Evolutionary conservation across 768 basidiomycete species (phyloP).

Genomic region (Royoungia palumana): DNA sequence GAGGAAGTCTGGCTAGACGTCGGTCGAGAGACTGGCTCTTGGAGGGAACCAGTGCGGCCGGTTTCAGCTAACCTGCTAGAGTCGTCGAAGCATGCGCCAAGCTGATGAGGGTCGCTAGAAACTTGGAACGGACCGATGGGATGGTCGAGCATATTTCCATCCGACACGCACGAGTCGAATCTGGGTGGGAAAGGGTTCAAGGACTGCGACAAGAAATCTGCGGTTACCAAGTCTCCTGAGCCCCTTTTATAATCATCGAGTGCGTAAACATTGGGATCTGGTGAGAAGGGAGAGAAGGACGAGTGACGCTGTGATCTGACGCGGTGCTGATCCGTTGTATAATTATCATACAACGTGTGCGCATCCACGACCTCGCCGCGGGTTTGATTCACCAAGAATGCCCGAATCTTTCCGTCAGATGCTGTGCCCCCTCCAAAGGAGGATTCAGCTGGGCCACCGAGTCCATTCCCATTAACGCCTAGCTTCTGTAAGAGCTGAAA

Average conservation of each 20-base stretch:
- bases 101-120: slow-evolving; percentile 44
- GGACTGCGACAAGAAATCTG: slow-evolving; percentile 46
- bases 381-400: slow-evolving; percentile 19
- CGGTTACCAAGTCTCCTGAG: slow-evolving; percentile 32
- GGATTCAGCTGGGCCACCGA: slow-evolving; percentile 8
- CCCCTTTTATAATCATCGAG: slow-evolving; percentile 36
- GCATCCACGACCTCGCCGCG: slow-evolving; percentile 12
- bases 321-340: slow-evolving; percentile 18
- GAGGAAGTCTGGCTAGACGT: slow-evolving; percentile 43
- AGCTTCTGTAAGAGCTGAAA: slow-evolving; percentile 59
- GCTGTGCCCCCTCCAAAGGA: slow-evolving; percentile 16
- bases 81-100: slow-evolving; percentile 43
- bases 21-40: slow-evolving; percentile 54
- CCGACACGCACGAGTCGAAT: slow-evolving; percentile 38
- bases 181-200: slow-evolving; percentile 51
- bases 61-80: slow-evolving; percentile 37
- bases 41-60: slow-evolving; percentile 41
- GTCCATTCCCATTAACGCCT: slow-evolving; percentile 37
- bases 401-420: slow-evolving; percentile 24
- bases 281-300: slow-evolving; percentile 75
- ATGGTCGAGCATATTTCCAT: slow-evolving; percentile 36
- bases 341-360: slow-evolving; percentile 21
- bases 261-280: slow-evolving; percentile 57
- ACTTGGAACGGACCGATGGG: slow-evolving; percentile 47
- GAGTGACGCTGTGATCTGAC: slow-evolving; percentile 18